Percentiles rank a stretch among this genome's conserved stretches.
phyloP scores from a whole-genome alignment of 352 stramenopile genomes.

The Globisporangium radiosum region DNA sequence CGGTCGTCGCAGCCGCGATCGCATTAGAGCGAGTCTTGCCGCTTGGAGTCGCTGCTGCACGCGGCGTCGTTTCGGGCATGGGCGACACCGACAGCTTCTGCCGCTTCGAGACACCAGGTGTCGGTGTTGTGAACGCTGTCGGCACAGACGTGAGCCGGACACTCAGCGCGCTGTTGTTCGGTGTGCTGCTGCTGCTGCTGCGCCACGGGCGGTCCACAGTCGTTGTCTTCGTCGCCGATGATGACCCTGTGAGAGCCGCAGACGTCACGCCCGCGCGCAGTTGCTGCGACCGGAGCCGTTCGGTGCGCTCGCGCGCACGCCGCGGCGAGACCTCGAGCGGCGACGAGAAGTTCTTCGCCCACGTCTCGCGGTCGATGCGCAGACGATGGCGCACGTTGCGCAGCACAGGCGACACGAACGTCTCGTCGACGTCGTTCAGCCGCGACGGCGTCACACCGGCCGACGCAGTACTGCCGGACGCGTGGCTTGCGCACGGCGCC shows the following conservation, averaged over 20 bases:
- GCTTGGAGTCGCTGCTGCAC: constrained; percentile 6
- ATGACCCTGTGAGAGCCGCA: neutral
- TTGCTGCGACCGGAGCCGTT: constrained; percentile 37
- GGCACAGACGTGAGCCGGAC: constrained; percentile 14
- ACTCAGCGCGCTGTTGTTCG: neutral
- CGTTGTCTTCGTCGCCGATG: too few relatives aligned
- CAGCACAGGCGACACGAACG: constrained; percentile 58
- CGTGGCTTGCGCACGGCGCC: constrained; percentile 32
- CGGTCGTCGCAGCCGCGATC: neutral
- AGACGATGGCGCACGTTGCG: constrained; percentile 48
- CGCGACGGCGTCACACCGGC: constrained; percentile 18
- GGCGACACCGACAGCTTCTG: constrained; percentile 22
- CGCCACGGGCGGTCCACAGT: too few relatives aligned
- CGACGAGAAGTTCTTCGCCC: constrained; percentile 61
- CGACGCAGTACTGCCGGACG: constrained; percentile 18
- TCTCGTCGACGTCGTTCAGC: constrained; percentile 32
- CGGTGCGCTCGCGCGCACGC: constrained; percentile 39
- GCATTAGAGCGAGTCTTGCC: neutral
- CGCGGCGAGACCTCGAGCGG: constrained; percentile 53
- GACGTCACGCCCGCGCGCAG: constrained; percentile 21
- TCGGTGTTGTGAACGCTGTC: constrained; percentile 10
- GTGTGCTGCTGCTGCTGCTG: neutral
- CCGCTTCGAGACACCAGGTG: constrained; percentile 2
- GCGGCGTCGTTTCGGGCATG: constrained; percentile 13
- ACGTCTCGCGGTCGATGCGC: constrained; percentile 60